These are phyloP conservation scores for Malassezia japonica DNA, from an alignment of 1,284 basidiomycete species.

Conservation along the genomic window DNA sequence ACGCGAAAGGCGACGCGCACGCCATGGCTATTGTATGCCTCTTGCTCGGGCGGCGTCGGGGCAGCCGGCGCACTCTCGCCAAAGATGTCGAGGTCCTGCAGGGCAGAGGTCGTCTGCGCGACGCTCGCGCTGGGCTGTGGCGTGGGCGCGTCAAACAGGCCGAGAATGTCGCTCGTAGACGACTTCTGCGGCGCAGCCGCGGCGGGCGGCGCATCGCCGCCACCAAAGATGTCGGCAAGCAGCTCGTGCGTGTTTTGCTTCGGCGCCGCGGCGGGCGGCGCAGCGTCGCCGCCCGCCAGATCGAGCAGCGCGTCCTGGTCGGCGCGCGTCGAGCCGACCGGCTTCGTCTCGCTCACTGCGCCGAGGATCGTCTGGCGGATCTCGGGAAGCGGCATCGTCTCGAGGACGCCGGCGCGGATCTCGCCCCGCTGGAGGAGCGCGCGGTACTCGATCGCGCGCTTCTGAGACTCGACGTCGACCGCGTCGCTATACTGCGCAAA, in stretches of 20 bases:
- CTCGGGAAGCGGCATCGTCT: conserved; percentile 96
- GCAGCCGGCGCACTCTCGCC: conserved; percentile 58
- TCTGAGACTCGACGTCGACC: conserved; percentile 84
- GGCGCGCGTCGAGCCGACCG: conserved; percentile 37
- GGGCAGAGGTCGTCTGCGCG: neutral
- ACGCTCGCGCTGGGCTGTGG: conserved; percentile 48
- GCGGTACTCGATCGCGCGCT: conserved; percentile 88
- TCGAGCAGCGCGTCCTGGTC: conserved; percentile 15
- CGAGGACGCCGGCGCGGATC: conserved; percentile 77
- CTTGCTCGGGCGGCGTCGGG: conserved; percentile 55
- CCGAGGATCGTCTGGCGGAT: conserved; percentile 53
- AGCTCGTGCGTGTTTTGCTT: conserved; percentile 58
- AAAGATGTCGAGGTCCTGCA: conserved; percentile 51
- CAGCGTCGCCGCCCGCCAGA: conserved; percentile 1
- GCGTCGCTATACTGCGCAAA: conserved; percentile 66
- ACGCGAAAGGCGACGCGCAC: conserved; percentile 73
- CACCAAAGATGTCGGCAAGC: conserved; percentile 85
- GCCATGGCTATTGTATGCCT: conserved; percentile 82
- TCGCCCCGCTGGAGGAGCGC: conserved; percentile 63
- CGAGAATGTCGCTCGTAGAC: conserved; percentile 79
- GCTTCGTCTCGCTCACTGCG: conserved; percentile 39
- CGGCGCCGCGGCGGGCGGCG: conserved; percentile 11
- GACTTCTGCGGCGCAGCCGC: conserved; percentile 25
- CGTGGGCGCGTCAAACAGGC: conserved; percentile 59
- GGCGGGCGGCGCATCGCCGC: conserved; percentile 50